Conservation (phyloP, 192 early-diverging fungal species). For the Geranomyces variabilis region DNA sequence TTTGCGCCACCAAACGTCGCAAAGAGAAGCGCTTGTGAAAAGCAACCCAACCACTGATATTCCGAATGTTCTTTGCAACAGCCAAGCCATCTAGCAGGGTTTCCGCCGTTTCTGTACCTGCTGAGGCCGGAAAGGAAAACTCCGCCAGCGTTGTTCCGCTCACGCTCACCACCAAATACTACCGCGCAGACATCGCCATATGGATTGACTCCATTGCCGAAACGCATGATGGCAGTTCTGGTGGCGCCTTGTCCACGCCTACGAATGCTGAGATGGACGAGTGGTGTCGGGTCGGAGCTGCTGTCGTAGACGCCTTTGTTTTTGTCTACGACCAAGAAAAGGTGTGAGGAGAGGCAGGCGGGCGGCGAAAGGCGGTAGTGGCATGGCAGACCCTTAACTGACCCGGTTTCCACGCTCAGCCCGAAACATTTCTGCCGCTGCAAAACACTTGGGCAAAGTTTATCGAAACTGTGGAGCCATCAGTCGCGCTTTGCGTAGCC, state of each 20-base stretch:
- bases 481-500: conserved; percentile 59
- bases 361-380: background rate
- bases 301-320: conserved; percentile 56
- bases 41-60: no score
- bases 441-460: conserved; percentile 56
- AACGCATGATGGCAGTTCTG: no score
- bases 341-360: conserved; percentile 28
- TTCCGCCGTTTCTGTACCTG: no score
- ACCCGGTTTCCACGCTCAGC: conserved; percentile 32
- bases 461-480: conserved; percentile 54
- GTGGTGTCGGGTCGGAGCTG: conserved; percentile 4
- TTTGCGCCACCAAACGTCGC: no score
- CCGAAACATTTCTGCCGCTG: conserved; percentile 59
- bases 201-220: conserved; percentile 59
- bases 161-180: conserved; percentile 69
- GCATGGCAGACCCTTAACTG: no score
- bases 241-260: background rate
- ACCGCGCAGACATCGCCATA: conserved; percentile 63
- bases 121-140: no score
- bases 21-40: no score
- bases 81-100: no score
- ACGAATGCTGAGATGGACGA: background rate
- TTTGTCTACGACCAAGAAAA: conserved; percentile 64
- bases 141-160: conserved; percentile 41
- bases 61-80: no score